Conservation (phyloP, 805 yeast species). For the Scheffersomyces amazonensis region DNA sequence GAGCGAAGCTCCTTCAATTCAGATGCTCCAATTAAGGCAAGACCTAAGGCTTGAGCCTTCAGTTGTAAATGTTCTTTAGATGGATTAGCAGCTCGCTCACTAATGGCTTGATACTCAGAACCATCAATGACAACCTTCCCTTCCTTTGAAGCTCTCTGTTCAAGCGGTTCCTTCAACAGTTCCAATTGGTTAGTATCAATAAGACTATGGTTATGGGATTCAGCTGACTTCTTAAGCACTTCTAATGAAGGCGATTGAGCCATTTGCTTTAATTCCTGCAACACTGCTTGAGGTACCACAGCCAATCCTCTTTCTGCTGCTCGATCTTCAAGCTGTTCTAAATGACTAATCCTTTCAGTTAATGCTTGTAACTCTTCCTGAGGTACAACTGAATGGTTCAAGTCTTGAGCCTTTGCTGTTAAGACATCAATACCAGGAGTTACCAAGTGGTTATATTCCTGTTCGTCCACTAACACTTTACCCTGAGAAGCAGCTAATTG, state of each 20-base stretch:
- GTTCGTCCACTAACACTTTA: neutral
- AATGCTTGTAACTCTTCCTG: conserved; percentile 10
- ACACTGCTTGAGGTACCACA: conserved; percentile 7
- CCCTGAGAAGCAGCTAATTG: no score
- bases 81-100: conserved; percentile 2
- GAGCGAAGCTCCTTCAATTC: neutral
- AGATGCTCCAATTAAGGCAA: conserved; percentile 8
- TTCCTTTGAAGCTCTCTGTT: conserved; percentile 1
- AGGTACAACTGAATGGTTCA: conserved; percentile 12
- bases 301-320: conserved; percentile 7
- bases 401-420: conserved; percentile 7
- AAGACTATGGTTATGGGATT: conserved; percentile 10
- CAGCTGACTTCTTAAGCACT: conserved; percentile 14
- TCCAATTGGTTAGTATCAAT: conserved; percentile 7
- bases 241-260: conserved; percentile 17
- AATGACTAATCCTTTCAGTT: conserved; percentile 20
- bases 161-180: neutral
- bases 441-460: conserved; percentile 5
- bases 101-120: conserved; percentile 6
- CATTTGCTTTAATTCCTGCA: conserved; percentile 9
- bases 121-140: conserved; percentile 4
- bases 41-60: conserved; percentile 15
- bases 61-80: conserved; percentile 22
- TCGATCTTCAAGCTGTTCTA: conserved; percentile 16
- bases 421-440: conserved; percentile 17